Evolutionary conservation across 352 stramenopile species (phyloP).

Genomic region (Phytophthora megakarya): DNA sequence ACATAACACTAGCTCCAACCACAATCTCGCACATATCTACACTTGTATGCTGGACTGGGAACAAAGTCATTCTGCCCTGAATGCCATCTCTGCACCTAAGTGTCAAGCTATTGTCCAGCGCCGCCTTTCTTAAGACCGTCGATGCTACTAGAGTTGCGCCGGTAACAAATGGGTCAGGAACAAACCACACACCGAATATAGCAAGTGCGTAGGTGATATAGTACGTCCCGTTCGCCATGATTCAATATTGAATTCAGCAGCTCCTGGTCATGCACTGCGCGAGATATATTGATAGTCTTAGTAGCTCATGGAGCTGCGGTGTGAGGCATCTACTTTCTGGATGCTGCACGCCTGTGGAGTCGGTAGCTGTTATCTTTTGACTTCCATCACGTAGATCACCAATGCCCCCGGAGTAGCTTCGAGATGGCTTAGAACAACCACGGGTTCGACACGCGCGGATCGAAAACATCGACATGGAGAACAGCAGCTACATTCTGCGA

Average conservation of each 20-base stretch:
- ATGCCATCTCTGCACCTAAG: no score
- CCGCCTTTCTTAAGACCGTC: no score
- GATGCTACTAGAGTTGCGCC: no score
- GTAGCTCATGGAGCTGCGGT: constrained; percentile 51
- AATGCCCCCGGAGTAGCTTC: constrained; percentile 71
- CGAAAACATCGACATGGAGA: constrained; percentile 77
- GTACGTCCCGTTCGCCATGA: background rate
- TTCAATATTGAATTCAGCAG: constrained; percentile 24
- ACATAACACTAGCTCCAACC: no score
- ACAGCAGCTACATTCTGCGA: constrained; percentile 61
- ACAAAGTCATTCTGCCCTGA: no score
- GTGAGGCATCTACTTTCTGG: constrained; percentile 49
- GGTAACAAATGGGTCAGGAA: constrained; percentile 90
- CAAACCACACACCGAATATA: constrained; percentile 46
- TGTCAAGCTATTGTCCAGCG: no score
- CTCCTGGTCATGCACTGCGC: constrained; percentile 60
- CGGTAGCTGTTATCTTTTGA: constrained; percentile 50
- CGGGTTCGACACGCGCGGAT: constrained; percentile 69
- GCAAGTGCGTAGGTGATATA: background rate
- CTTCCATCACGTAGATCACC: constrained; percentile 84
- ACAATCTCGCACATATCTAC: no score
- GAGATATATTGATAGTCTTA: constrained; percentile 40
- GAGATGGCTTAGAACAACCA: constrained; percentile 82
- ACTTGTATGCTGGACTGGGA: no score
- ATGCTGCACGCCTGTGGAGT: constrained; percentile 30